A percentile compares a stretch with the other conserved stretches of the same genome.
phyloP scores from a whole-genome alignment of 345 rosid species.

The Citrus reticulata region DNA sequence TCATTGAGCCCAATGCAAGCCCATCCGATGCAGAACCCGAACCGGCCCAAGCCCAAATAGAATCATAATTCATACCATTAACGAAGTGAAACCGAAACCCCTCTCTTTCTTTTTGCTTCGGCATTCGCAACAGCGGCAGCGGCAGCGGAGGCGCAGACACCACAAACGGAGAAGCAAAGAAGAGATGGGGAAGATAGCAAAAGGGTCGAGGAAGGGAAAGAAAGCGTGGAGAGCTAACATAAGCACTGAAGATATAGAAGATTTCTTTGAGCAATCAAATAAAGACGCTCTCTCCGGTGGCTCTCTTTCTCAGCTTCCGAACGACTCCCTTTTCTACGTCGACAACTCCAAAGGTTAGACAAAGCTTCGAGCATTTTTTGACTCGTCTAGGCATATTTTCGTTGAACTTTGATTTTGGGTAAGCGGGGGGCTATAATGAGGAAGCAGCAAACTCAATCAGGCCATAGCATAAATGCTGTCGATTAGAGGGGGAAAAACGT shows the following conservation, averaged over 20 bases:
- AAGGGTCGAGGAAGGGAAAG: constrained; percentile 83
- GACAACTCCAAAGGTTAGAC: constrained; percentile 62
- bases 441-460: not conserved
- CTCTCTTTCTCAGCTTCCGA: constrained; percentile 58
- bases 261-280: constrained; percentile 71
- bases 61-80: not conserved
- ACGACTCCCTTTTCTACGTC: constrained; percentile 69
- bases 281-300: constrained; percentile 89
- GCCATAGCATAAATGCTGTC: not conserved
- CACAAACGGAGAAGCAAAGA: not conserved
- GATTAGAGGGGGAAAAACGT: not conserved
- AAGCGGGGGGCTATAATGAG: not conserved
- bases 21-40: not conserved
- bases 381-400: not conserved
- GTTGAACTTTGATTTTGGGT: not conserved
- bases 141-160: not conserved
- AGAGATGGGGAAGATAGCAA: constrained; percentile 67
- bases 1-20: not conserved
- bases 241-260: constrained; percentile 71
- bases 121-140: not conserved
- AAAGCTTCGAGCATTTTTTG: not conserved
- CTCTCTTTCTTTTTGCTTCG: not conserved
- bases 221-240: constrained; percentile 98
- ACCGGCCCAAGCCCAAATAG: not conserved
- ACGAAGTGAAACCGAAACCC: not conserved